These are phyloP conservation scores for Triadica sebifera DNA, from an alignment of 345 rosid genomes.

Conservation along the genomic window DNA sequence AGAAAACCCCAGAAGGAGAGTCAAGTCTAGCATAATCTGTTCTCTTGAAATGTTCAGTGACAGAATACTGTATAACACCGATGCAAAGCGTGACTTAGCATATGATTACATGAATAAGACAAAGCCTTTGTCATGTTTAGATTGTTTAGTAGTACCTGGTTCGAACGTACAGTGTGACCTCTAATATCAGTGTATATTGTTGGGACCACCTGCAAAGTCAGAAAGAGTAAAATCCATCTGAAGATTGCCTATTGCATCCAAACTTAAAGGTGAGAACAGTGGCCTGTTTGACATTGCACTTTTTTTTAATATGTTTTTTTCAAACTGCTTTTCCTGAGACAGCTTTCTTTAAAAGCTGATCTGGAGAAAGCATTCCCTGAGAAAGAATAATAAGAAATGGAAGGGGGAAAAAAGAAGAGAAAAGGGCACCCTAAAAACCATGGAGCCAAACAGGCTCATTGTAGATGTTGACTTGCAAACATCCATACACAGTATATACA, in stretches of 20 bases:
- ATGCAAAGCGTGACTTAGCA: constrained; percentile 12
- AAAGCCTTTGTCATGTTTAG: not conserved
- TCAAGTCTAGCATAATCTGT: constrained; percentile 54
- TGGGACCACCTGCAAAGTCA: constrained; percentile 74
- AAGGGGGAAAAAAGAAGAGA: too few species aligned
- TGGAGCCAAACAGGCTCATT: not conserved
- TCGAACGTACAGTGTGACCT: constrained; percentile 38
- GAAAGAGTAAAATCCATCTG: constrained; percentile 6
- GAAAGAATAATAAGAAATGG: too few species aligned
- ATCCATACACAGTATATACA: not conserved
- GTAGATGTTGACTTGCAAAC: not conserved
- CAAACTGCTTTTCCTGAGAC: too few species aligned
- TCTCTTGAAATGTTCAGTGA: constrained; percentile 77
- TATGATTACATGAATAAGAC: constrained; percentile 12
- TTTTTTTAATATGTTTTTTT: too few species aligned
- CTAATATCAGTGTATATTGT: constrained; percentile 75
- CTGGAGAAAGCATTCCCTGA: too few species aligned
- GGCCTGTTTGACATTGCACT: not conserved
- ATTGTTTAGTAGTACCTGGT: constrained; percentile 28
- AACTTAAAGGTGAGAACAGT: not conserved
- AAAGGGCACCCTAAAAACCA: too few species aligned
- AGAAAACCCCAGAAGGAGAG: constrained; percentile 83
- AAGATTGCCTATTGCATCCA: not conserved
- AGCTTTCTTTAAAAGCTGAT: too few species aligned
- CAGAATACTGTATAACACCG: constrained; percentile 64